These are phyloP conservation scores for Boletus speciosus DNA, from an alignment of 768 basidiomycete genomes.

Conservation along the genomic window DNA sequence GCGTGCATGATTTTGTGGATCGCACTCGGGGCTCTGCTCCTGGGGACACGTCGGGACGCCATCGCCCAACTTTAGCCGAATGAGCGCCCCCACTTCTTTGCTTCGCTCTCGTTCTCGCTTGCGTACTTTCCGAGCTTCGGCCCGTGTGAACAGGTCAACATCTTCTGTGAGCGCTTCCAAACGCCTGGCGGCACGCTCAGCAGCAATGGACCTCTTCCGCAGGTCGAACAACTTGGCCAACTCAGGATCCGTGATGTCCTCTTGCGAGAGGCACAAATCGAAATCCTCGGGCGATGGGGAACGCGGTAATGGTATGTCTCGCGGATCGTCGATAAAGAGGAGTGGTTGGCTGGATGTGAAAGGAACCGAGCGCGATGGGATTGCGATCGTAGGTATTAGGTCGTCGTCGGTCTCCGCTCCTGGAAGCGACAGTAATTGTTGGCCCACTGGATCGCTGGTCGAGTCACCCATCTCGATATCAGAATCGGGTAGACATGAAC, in stretches of 20 bases:
- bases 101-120: slow-evolving; percentile 53
- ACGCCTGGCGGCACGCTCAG: slow-evolving; percentile 31
- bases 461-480: slow-evolving; percentile 24
- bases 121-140: slow-evolving; percentile 42
- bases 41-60: slow-evolving; percentile 20
- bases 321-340: slow-evolving; percentile 42
- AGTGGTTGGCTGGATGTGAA: slow-evolving; percentile 27
- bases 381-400: slow-evolving; percentile 32
- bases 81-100: slow-evolving; percentile 52
- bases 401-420: slow-evolving; percentile 43
- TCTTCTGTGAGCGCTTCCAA: slow-evolving; percentile 33
- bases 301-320: slow-evolving; percentile 36
- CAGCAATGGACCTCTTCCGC: slow-evolving; percentile 34
- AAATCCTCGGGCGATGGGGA: slow-evolving; percentile 44
- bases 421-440: slow-evolving; percentile 36
- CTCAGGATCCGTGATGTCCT: slow-evolving; percentile 36
- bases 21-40: slow-evolving; percentile 24
- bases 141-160: slow-evolving; percentile 36
- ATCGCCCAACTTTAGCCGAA: slow-evolving; percentile 51
- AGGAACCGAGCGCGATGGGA: slow-evolving; percentile 8
- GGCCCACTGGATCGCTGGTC: slow-evolving; percentile 13
- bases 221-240: slow-evolving; percentile 39
- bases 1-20: slow-evolving; percentile 16
- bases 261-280: slow-evolving; percentile 34
- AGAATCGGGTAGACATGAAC: slow-evolving; percentile 27